Evolutionary conservation across 2,329 filamentous ascomycete genomes (phyloP).

Genomic region (Arthrocladium fulminans): DNA sequence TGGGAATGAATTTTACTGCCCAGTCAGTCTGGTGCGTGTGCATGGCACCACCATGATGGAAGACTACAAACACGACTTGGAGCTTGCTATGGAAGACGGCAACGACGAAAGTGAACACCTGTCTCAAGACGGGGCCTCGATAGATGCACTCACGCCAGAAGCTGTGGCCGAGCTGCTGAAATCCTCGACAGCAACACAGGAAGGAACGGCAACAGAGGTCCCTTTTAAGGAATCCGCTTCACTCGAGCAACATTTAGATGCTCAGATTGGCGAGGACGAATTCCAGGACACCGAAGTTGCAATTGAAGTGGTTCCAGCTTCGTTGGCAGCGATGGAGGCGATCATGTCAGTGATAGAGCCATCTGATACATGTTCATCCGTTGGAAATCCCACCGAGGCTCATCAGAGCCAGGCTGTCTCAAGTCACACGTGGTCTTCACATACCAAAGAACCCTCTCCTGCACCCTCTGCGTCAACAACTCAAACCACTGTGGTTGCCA

Average conservation of each 20-base stretch:
- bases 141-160: conserved; percentile 18
- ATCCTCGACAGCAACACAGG: background rate
- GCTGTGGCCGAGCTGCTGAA: conserved; percentile 25
- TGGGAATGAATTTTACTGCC: conserved; percentile 94
- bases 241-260: background rate
- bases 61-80: conserved; percentile 81
- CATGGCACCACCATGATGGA: conserved; percentile 93
- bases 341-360: conserved; percentile 6
- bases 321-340: background rate
- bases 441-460: background rate
- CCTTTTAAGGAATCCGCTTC: background rate
- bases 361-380: conserved; percentile 2
- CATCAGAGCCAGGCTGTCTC: background rate
- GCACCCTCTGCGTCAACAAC: background rate
- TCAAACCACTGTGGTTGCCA: background rate
- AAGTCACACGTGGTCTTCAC: background rate
- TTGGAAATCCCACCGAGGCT: background rate
- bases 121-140: conserved; percentile 13
- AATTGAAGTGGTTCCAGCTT: background rate
- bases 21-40: conserved; percentile 77
- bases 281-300: background rate
- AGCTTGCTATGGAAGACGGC: conserved; percentile 49
- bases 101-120: conserved; percentile 16
- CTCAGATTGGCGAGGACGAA: background rate
- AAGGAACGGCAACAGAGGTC: background rate